A percentile compares a stretch with the other conserved stretches of the same genome.
Conservation (phyloP, 805 yeast species). For the Cephaloascus albidus region DNA sequence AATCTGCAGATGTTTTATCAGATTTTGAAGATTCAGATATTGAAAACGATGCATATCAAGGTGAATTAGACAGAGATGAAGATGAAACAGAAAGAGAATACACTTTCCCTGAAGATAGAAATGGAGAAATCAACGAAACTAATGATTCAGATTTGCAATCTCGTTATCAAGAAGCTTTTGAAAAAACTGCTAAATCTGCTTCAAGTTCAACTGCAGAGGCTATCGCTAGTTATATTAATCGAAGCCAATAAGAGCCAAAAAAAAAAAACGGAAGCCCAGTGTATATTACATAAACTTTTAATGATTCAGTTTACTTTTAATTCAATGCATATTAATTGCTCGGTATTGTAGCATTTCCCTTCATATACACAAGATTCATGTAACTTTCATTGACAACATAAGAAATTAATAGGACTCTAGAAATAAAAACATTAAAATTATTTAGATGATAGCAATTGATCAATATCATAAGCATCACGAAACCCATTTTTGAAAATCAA, state of each 20-base stretch:
- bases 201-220: conserved; percentile 63
- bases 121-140: conserved; percentile 45
- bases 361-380: too few species aligned
- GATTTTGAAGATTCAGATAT: conserved; percentile 39
- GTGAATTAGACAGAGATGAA: conserved; percentile 38
- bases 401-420: too few species aligned
- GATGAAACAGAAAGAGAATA: conserved; percentile 50
- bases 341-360: too few species aligned
- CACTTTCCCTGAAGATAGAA: conserved; percentile 60
- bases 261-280: too few species aligned
- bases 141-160: conserved; percentile 46
- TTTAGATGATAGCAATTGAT: conserved; percentile 7
- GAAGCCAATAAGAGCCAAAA: conserved; percentile 5
- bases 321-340: too few species aligned
- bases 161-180: conserved; percentile 68
- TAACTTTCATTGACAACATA: too few species aligned
- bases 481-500: conserved; percentile 46
- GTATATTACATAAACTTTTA: too few species aligned
- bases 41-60: conserved; percentile 35
- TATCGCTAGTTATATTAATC: conserved; percentile 58
- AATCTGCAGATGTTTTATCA: conserved; percentile 39
- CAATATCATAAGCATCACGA: conserved; percentile 17
- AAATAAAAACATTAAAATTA: too few species aligned
- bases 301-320: too few species aligned
- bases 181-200: conserved; percentile 48